Base-by-base conservation (phyloP, 805 yeast species). In the Candida nemodendra region DNA sequence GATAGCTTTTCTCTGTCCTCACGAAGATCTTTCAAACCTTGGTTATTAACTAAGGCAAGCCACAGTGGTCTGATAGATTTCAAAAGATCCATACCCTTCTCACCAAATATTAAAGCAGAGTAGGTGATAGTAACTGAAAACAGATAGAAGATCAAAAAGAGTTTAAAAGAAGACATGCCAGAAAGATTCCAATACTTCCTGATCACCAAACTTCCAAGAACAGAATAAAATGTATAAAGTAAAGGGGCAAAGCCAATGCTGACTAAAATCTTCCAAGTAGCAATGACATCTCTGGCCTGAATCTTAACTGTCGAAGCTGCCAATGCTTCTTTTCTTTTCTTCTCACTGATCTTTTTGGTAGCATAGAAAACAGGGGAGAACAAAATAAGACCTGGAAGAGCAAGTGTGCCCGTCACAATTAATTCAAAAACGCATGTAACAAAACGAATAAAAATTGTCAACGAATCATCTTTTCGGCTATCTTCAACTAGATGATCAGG, bases 261-360 rank as follows among this genome's bases (percentile, higher is more conserved):
- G 27, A 91, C 88, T 46, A 93, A 69, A 32, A 93, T 82, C 62
- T 93, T 93, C 99, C 99, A 93, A 1, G 98, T 90, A 2, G 98
- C 98, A 42, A 93, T 76, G 18, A 93, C 97, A 61, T 93, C 99
- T 40, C 80, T 83, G 13, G 95, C 99, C 55, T 81, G 80, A 43
- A 93, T 81, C 59, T 93, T 93, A 16, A 93, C 99, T 0, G 89
- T 74, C 0, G 97, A 89, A 6, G 75, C 81, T 9, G 89, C 90
- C 43, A 93, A 69, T 0, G 98, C 99, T 32, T 77, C 74, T 40
- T 64, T 69, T 22, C 91, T 88, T 62, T 90, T 89, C 41, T 71
- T 69, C 30, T 69, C 73, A 8, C 96, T 85, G 36, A 87, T 84
- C 32, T 64, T 65, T 54, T 85, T 86, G 7, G 96, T 80, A 13